Evolutionary conservation across 257 asterid species (phyloP), one percentile per base, ranked within the genome.

Genomic region (Petrea volubilis): DNA sequence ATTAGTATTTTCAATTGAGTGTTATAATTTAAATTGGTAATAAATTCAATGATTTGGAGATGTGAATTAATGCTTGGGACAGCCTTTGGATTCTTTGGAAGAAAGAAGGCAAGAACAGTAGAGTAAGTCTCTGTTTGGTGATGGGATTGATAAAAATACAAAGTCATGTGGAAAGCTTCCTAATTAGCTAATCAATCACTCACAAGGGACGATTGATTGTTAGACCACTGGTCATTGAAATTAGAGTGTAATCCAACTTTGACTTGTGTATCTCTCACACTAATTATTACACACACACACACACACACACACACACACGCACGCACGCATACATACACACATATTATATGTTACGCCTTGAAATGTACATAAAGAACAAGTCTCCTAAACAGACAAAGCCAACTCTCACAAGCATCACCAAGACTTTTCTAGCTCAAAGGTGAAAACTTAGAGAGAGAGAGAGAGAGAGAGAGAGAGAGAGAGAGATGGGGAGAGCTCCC

Each of bases 401-500:
- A 41, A 28, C 73, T 55, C 53, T 56, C 61, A 33, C 74, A 58
- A 60, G 41, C 47, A 53, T 23, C 62, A n/a, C 31, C 63, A 33
- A 67, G 67, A 40, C 69, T 70, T 56, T 72, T 44, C 59, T 34
- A 38, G 10, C n/a, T n/a, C 51, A 43, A 49, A 64, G 60, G 60
- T 31, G 76, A 50, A 33, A 52, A 67, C n/a, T n/a, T n/a, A 70
- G 29, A 52, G 25, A 28, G 41, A 46, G 43, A 23, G 21, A 29
- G 41, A 73, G 18, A 55, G 6, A 25, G 67, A 50, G 68, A 61
- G n/a, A 55, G 34, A 69, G 8, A 75, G 58, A 63, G 63, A 70
- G 49, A 76, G 80, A 79, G 51, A 91, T 91, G 97, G 96, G 97
- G 67, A 87, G 97, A 81, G 91, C 91, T 38, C 96, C 96, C 29